A percentile compares a stretch with the other conserved stretches of the same genome.
phyloP scores from a whole-genome alignment of 2,329 filamentous ascomycete species.

The Dothiorella sarmentorum region DNA sequence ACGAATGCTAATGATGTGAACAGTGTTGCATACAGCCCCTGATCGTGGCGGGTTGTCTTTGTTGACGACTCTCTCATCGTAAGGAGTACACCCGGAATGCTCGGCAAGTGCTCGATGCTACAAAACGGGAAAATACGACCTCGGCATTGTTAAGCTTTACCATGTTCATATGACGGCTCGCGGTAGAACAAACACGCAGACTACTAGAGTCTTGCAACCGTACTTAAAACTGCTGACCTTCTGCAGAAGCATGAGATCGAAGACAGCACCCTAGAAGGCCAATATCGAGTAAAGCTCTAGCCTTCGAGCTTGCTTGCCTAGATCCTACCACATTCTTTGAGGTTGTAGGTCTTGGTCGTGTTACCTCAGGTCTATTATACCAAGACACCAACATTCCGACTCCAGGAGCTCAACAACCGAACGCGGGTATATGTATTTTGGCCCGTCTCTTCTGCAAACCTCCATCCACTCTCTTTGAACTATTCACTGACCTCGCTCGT shows the following conservation, averaged over 20 bases:
- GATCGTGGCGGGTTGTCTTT: not conserved
- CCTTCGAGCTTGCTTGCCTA: not conserved
- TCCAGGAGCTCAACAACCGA: slow-evolving; percentile 8
- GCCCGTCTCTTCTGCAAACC: not conserved
- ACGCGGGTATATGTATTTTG: slow-evolving; percentile 4
- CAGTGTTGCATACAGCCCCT: not conserved
- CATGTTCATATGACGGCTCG: not conserved
- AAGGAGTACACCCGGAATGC: not conserved
- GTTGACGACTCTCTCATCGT: not conserved
- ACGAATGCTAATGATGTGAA: not conserved
- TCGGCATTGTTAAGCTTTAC: not conserved
- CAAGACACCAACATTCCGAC: slow-evolving; percentile 12
- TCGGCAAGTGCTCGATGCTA: not conserved
- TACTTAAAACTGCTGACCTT: too few species aligned
- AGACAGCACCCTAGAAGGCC: not conserved
- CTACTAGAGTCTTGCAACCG: too few species aligned
- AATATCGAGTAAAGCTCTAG: not conserved
- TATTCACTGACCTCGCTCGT: not conserved
- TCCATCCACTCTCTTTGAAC: slow-evolving; percentile 9
- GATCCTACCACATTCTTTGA: not conserved
- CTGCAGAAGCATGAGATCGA: not conserved
- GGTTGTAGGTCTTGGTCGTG: slow-evolving; percentile 2
- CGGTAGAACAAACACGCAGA: too few species aligned
- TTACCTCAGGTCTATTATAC: not conserved
- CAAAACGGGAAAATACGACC: not conserved